Percentiles rank a stretch among this genome's conserved stretches.
phyloP scores from a whole-genome alignment of 257 asterid species.

The Penstemon newberryi region DNA sequence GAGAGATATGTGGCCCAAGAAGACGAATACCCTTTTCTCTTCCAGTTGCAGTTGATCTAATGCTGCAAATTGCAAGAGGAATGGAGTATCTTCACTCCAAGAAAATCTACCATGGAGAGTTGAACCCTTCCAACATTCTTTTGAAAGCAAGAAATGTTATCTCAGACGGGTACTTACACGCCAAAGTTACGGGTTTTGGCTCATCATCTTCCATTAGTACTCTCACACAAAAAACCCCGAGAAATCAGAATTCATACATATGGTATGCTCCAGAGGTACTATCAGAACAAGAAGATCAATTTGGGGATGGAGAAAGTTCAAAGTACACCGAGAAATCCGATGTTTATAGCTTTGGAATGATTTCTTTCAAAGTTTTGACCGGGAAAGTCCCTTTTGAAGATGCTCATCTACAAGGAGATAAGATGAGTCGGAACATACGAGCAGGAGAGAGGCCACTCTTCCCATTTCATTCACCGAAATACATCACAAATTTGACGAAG shows the following conservation, averaged over 20 bases:
- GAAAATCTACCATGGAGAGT: conserved; percentile 73
- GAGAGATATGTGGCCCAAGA: conserved; percentile 62
- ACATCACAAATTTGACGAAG: conserved; percentile 43
- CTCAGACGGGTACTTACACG: conserved; percentile 64
- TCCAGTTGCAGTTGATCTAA: conserved; percentile 67
- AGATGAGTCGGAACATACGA: conserved; percentile 76
- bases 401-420: conserved; percentile 81
- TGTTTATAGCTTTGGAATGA: conserved; percentile 87
- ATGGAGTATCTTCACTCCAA: conserved; percentile 88
- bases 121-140: conserved; percentile 63
- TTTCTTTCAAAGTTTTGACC: conserved; percentile 73
- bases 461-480: conserved; percentile 76
- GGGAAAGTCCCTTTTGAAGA: conserved; percentile 96
- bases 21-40: conserved; percentile 72
- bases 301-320: conserved; percentile 24
- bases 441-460: conserved; percentile 92
- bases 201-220: conserved; percentile 29
- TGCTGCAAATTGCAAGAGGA: conserved; percentile 93
- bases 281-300: conserved; percentile 49
- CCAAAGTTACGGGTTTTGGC: conserved; percentile 73
- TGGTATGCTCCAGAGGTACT: conserved; percentile 90
- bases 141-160: conserved; percentile 42
- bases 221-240: conserved; percentile 36
- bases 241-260: conserved; percentile 45
- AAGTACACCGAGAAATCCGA: conserved; percentile 67